These are phyloP conservation scores for Aspergillus puulaauensis DNA, from an alignment of 2,329 filamentous ascomycete genomes.

Conservation along the genomic window DNA sequence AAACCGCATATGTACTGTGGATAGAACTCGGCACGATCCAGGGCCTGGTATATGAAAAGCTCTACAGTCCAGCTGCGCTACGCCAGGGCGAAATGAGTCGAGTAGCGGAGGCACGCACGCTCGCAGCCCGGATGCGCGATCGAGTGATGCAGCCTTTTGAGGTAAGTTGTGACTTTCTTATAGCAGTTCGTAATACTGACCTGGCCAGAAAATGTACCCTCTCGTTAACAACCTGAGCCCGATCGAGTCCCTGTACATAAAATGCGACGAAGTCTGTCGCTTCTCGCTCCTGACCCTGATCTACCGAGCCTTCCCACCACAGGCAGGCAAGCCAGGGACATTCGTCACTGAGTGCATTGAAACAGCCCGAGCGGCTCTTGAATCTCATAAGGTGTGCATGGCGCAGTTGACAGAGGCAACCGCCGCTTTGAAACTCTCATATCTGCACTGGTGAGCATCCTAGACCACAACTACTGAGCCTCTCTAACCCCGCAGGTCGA, in stretches of 20 bases:
- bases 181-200: neutral
- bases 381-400: constrained; percentile 33
- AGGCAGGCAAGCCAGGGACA: constrained; percentile 24
- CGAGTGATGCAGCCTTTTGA: constrained; percentile 31
- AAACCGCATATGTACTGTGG: constrained; percentile 54
- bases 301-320: constrained; percentile 40
- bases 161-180: constrained; percentile 14
- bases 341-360: constrained; percentile 40
- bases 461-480: neutral
- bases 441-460: constrained; percentile 35
- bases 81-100: constrained; percentile 28
- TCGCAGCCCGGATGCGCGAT: constrained; percentile 30
- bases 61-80: constrained; percentile 47
- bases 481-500: constrained; percentile 26
- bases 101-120: constrained; percentile 25
- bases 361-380: constrained; percentile 36
- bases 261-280: constrained; percentile 37
- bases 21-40: constrained; percentile 57
- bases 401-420: constrained; percentile 25
- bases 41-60: constrained; percentile 58
- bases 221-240: constrained; percentile 18
- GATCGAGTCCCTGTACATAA: constrained; percentile 29
- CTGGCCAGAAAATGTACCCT: constrained; percentile 13
- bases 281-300: constrained; percentile 39
- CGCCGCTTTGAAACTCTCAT: constrained; percentile 30